Percentiles rank a stretch among this genome's conserved stretches.
These are phyloP conservation scores for Xerocomellus amylosporus DNA, from an alignment of 768 basidiomycete genomes.

Conservation along the genomic window DNA sequence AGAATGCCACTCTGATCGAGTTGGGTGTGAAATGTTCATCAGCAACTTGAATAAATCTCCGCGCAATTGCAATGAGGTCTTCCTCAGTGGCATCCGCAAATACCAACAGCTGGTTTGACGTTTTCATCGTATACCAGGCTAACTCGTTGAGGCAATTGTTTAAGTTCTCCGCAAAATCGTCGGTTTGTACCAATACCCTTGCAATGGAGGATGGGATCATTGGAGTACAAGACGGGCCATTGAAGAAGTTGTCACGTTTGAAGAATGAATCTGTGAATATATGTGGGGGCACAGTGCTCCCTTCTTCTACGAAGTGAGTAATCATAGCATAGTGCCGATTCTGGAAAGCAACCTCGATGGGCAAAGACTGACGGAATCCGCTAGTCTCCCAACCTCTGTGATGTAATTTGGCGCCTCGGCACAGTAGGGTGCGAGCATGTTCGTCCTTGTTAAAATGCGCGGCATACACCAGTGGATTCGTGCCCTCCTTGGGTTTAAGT, in stretches of 20 bases:
- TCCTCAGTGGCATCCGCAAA: not conserved
- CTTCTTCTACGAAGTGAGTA: not conserved
- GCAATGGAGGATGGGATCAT: not conserved
- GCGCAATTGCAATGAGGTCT: not conserved
- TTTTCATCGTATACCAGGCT: too few relatives aligned
- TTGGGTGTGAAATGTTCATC: not conserved
- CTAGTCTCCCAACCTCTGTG: not conserved
- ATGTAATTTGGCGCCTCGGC: not conserved
- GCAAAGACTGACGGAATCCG: not conserved
- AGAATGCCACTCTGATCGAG: not conserved
- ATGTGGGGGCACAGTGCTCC: not conserved
- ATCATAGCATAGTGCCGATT: not conserved
- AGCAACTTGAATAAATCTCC: not conserved
- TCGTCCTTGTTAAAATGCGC: constrained; percentile 1
- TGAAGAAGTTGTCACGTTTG: not conserved
- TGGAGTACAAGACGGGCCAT: too few relatives aligned
- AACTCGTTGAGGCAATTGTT: not conserved
- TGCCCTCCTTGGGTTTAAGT: not conserved
- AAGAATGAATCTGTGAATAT: not conserved
- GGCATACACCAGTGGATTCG: constrained; percentile 4
- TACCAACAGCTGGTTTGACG: not conserved
- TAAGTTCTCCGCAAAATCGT: not conserved
- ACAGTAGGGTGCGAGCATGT: not conserved
- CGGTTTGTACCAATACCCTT: not conserved
- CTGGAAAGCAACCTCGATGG: not conserved